Percentiles rank a stretch among this genome's conserved stretches.
phyloP scores from a whole-genome alignment of 75 land plant species.

The Gnetum montanum region DNA sequence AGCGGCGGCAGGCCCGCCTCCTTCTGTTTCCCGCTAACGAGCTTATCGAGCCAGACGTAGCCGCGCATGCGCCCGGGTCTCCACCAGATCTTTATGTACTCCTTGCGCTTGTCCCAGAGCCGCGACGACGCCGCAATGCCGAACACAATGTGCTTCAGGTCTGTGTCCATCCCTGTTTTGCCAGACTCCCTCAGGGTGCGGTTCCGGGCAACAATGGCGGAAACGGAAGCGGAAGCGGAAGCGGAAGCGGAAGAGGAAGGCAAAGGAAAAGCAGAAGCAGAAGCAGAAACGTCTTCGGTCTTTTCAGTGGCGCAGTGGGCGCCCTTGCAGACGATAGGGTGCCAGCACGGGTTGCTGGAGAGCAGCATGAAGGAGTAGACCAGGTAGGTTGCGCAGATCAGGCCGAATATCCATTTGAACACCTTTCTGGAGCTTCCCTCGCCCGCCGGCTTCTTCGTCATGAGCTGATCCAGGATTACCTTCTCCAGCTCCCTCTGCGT shows the following conservation, averaged over 20 bases:
- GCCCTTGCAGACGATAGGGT: constrained; percentile 1
- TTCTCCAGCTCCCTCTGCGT: constrained; percentile 17
- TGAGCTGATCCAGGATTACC: constrained; percentile 20
- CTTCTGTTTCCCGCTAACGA: neutral
- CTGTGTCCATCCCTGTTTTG: constrained; percentile 4
- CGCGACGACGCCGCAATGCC: constrained; percentile 56
- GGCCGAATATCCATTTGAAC: constrained; percentile 15
- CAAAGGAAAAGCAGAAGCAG: neutral
- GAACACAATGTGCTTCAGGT: constrained; percentile 49
- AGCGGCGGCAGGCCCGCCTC: constrained; percentile 23
- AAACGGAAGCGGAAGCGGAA: neutral
- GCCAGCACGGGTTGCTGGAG: constrained; percentile 11
- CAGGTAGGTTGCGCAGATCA: constrained; percentile 31
- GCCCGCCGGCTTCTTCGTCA: neutral
- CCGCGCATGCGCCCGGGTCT: constrained; percentile 50
- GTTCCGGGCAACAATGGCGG: neutral
- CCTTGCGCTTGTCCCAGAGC: constrained; percentile 48
- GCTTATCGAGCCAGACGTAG: neutral
- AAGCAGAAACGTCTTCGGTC: neutral
- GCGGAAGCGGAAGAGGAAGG: neutral
- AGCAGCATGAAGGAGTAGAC: constrained; percentile 37
- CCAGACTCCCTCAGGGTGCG: neutral
- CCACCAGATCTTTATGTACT: constrained; percentile 67
- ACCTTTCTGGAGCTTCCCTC: neutral
- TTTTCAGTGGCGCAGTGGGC: neutral